Evolutionary conservation across 805 yeast genomes (phyloP).

Genomic region (Ogataea nitratoaversa): DNA sequence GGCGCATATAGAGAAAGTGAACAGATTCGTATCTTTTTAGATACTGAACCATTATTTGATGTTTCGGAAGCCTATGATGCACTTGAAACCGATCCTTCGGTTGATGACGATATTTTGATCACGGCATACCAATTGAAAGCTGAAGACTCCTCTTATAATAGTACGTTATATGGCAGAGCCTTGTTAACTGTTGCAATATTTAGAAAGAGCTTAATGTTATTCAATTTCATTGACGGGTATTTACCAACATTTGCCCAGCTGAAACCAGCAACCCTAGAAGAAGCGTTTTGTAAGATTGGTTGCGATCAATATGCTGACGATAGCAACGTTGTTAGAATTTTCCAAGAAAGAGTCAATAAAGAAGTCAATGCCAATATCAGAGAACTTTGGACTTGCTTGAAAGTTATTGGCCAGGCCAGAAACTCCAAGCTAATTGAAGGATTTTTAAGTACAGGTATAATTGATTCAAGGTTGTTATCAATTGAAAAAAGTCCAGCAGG

Average conservation of each 20-base stretch:
- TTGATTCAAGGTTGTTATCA: constrained; percentile 57
- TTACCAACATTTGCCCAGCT: constrained; percentile 30
- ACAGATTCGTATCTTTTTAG: constrained; percentile 33
- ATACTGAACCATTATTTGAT: constrained; percentile 44
- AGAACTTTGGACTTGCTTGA: constrained; percentile 52
- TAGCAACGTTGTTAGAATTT: constrained; percentile 48
- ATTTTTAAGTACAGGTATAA: constrained; percentile 56
- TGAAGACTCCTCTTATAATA: constrained; percentile 46
- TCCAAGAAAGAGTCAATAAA: constrained; percentile 41
- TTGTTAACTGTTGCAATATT: constrained; percentile 56
- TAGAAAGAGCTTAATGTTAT: constrained; percentile 53
- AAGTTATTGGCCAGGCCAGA: constrained; percentile 49
- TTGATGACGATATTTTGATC: constrained; percentile 66
- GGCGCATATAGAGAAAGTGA: constrained; percentile 36
- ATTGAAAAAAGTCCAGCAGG: constrained; percentile 85
- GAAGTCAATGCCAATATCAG: constrained; percentile 47
- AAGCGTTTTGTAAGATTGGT: constrained; percentile 48
- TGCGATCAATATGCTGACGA: constrained; percentile 51
- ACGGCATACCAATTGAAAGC: constrained; percentile 69
- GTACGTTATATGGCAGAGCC: constrained; percentile 46
- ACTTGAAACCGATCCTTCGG: constrained; percentile 46
- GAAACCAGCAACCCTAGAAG: constrained; percentile 20
- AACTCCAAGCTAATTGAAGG: constrained; percentile 52
- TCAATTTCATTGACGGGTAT: constrained; percentile 48
- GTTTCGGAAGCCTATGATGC: constrained; percentile 45